phyloP scores from a whole-genome alignment of 2,329 filamentous ascomycete species.

The Paracorniculantispora psalliotae region DNA sequence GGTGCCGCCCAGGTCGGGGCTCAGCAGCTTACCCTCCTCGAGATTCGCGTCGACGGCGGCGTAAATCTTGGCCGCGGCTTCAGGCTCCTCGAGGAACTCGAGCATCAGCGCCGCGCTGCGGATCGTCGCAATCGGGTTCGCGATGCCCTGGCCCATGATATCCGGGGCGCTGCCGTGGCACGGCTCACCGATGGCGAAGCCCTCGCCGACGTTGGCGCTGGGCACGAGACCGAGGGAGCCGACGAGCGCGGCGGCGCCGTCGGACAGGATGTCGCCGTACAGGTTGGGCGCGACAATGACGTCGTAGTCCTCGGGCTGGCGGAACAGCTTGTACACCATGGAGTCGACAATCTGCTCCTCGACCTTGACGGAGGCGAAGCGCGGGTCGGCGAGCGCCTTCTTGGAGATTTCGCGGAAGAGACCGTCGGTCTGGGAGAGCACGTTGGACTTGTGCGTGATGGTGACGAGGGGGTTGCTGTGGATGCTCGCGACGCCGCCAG shows the following conservation, averaged over 20 bases:
- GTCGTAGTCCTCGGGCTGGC: conserved; percentile 90
- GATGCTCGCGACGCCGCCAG: conserved; percentile 40
- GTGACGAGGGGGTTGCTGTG: conserved; percentile 75
- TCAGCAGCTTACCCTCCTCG: conserved; percentile 74
- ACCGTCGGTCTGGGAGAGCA: conserved; percentile 92
- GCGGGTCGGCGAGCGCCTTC: conserved; percentile 60
- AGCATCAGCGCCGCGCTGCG: conserved; percentile 90
- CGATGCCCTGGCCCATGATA: conserved; percentile 82
- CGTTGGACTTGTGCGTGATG: conserved; percentile 98
- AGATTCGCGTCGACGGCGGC: conserved; percentile 86
- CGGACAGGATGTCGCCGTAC: conserved; percentile 94
- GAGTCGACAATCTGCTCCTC: conserved; percentile 99
- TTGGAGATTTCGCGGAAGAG: conserved; percentile 82
- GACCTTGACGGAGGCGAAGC: conserved; percentile 61
- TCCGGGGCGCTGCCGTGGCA: conserved; percentile 96
- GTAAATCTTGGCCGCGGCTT: conserved; percentile 85
- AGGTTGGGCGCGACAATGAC: conserved; percentile 97
- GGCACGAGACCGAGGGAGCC: conserved; percentile 90
- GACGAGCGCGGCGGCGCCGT: conserved; percentile 90
- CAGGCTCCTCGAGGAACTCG: conserved; percentile 85
- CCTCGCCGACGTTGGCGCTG: conserved; percentile 88
- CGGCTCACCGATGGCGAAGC: conserved; percentile 94
- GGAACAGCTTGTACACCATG: conserved; percentile 99
- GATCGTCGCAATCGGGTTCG: conserved; percentile 94
- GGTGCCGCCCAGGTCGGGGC: conserved; percentile 83